These are phyloP conservation scores for Morella rubra DNA, from an alignment of 306 rosid genomes.

Conservation along the genomic window DNA sequence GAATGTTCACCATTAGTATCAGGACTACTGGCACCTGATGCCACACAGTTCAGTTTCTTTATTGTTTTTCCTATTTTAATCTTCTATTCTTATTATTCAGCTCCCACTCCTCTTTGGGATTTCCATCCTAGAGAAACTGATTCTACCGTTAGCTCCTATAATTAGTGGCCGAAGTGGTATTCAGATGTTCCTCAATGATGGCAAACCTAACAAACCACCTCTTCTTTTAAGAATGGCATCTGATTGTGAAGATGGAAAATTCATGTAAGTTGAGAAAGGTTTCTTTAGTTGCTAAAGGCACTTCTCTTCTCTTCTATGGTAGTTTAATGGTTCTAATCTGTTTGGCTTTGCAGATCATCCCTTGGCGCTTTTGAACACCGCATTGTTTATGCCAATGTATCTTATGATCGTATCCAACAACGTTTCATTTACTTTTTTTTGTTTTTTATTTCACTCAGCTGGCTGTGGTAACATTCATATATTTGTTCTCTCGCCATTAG, in stretches of 20 bases:
- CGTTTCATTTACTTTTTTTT: conserved; percentile 6
- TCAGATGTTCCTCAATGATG: conserved; percentile 93
- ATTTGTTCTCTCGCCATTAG: conserved; percentile 21
- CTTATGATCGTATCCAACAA: conserved; percentile 88
- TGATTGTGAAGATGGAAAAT: conserved; percentile 77
- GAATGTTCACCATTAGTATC: conserved; percentile 13
- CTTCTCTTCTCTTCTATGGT: conserved; percentile 3
- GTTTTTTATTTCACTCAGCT: conserved; percentile 5
- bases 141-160: conserved; percentile 80
- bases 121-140: conserved; percentile 81
- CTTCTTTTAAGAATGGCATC: conserved; percentile 94
- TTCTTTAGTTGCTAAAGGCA: conserved; percentile 4
- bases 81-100: conserved; percentile 42
- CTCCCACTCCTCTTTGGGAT: conserved; percentile 88
- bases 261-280: conserved; percentile 58
- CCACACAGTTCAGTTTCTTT: background rate
- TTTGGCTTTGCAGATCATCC: conserved; percentile 70
- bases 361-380: conserved; percentile 77
- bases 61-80: background rate
- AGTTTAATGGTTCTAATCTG: conserved; percentile 28
- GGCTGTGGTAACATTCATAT: conserved; percentile 19
- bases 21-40: background rate
- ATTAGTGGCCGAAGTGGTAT: conserved; percentile 86
- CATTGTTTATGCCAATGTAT: conserved; percentile 81
- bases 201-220: conserved; percentile 79